Conservation (phyloP, 225 moss, liverwort and hornwort species). For the Anthoceros angustus region DNA sequence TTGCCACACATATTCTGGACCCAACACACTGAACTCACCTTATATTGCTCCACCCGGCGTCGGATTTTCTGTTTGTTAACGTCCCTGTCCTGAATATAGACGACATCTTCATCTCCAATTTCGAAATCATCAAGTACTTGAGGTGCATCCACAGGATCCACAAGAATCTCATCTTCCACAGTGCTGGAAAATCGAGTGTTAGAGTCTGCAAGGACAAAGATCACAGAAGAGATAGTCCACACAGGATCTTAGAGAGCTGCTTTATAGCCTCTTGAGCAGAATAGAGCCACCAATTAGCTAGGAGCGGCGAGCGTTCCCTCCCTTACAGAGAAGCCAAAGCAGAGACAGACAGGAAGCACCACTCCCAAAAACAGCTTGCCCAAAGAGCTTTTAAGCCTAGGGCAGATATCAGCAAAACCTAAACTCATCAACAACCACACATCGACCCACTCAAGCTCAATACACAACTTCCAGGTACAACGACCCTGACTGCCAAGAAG, state of each 20-base stretch:
- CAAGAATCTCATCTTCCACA: constrained; percentile 93
- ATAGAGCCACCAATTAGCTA: too few species aligned
- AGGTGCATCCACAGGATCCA: constrained; percentile 77
- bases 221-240: constrained; percentile 5
- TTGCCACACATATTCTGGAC: neutral
- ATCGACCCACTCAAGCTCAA: neutral
- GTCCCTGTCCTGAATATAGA: constrained; percentile 74
- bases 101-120: constrained; percentile 60
- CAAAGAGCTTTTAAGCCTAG: too few species aligned
- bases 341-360: too few species aligned
- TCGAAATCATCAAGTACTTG: constrained; percentile 91
- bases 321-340: too few species aligned
- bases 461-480: neutral
- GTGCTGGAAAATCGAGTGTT: constrained; percentile 63
- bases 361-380: too few species aligned
- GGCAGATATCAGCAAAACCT: too few species aligned
- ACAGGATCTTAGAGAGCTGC: neutral
- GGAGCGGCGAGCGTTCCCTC: too few species aligned
- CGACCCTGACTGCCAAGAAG: neutral
- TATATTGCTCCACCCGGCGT: constrained; percentile 85
- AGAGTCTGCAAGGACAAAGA: constrained; percentile 26
- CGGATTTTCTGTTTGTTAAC: constrained; percentile 76
- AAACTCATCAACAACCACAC: too few species aligned
- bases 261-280: neutral
- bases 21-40: constrained; percentile 22